Percentiles rank a stretch among this genome's conserved stretches.
phyloP scores from a whole-genome alignment of 352 stramenopile genomes.

The Phytophthora chlamydospora region DNA sequence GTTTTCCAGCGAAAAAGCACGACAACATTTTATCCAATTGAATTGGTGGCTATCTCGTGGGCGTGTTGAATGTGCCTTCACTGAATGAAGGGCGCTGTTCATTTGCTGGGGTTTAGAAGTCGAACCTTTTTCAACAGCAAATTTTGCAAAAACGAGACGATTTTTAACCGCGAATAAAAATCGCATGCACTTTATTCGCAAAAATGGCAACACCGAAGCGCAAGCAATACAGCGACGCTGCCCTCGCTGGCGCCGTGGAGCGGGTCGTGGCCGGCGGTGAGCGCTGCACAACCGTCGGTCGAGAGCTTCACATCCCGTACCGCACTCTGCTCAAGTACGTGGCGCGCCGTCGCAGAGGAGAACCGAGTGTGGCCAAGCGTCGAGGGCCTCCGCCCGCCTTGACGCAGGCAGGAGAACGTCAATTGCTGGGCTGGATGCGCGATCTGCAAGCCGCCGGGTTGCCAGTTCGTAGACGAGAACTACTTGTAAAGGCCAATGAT shows the following conservation, averaged over 20 bases:
- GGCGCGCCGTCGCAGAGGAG: conserved; percentile 13
- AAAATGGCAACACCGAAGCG: conserved; percentile 13
- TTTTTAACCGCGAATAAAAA: too few relatives aligned
- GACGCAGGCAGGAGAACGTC: conserved; percentile 7
- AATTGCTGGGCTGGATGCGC: conserved; percentile 25
- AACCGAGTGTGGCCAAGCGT: conserved; percentile 8
- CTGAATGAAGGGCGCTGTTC: too few relatives aligned
- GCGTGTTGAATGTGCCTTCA: too few relatives aligned
- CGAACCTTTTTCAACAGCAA: too few relatives aligned
- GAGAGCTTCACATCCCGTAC: conserved; percentile 25
- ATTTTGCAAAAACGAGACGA: too few relatives aligned
- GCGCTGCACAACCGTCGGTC: conserved; percentile 9
- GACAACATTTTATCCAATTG: too few relatives aligned
- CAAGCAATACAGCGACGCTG: conserved; percentile 19
- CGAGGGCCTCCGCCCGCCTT: conserved; percentile 18
- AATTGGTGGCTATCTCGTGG: too few relatives aligned
- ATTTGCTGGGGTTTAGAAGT: too few relatives aligned
- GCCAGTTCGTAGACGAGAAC: conserved; percentile 18
- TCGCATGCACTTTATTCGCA: background rate
- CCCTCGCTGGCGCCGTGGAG: conserved; percentile 16
- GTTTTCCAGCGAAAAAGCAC: too few relatives aligned
- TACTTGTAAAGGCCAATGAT: conserved; percentile 26
- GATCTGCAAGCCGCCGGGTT: conserved; percentile 15
- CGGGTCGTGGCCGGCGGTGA: conserved; percentile 24
- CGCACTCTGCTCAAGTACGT: conserved; percentile 28